These are phyloP conservation scores for Phoma sp. DNA, from an alignment of 2,329 filamentous ascomycete genomes.

Conservation along the genomic window DNA sequence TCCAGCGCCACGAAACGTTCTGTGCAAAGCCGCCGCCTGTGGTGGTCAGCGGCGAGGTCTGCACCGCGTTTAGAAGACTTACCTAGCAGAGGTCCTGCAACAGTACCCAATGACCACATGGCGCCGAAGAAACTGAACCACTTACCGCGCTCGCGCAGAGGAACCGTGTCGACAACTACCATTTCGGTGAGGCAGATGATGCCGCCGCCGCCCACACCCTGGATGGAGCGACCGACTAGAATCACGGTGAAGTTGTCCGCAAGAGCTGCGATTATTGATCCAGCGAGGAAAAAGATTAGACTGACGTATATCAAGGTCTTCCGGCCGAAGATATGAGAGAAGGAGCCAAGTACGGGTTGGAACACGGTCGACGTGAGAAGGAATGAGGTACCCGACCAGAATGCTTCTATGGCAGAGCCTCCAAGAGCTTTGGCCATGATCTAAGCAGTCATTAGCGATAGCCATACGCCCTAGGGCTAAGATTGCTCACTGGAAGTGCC, in stretches of 20 bases:
- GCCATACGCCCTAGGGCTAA: background rate
- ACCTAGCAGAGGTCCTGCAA: slow-evolving; percentile 57
- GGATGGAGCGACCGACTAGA: slow-evolving; percentile 46
- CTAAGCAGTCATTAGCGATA: slow-evolving; percentile 24
- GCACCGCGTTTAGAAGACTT: slow-evolving; percentile 43
- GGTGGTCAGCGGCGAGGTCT: slow-evolving; percentile 29
- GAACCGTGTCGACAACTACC: slow-evolving; percentile 55
- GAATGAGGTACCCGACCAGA: slow-evolving; percentile 52
- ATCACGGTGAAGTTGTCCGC: slow-evolving; percentile 49
- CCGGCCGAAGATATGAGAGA: slow-evolving; percentile 50
- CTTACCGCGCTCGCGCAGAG: slow-evolving; percentile 46
- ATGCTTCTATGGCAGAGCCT: slow-evolving; percentile 50
- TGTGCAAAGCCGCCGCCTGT: slow-evolving; percentile 50
- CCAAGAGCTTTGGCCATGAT: slow-evolving; percentile 41
- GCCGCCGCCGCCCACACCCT: slow-evolving; percentile 52
- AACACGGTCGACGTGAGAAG: slow-evolving; percentile 50
- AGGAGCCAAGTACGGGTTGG: slow-evolving; percentile 48
- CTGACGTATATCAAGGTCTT: slow-evolving; percentile 47
- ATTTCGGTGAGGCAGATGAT: slow-evolving; percentile 52
- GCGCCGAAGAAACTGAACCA: slow-evolving; percentile 50
- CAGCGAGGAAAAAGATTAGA: slow-evolving; percentile 45
- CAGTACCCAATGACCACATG: slow-evolving; percentile 64
- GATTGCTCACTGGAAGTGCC: slow-evolving; percentile 53
- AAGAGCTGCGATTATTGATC: slow-evolving; percentile 45
- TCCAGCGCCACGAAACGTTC: slow-evolving; percentile 64